These are phyloP conservation scores for Gynostemma pentaphyllum DNA, from an alignment of 306 rosid species.

Conservation along the genomic window DNA sequence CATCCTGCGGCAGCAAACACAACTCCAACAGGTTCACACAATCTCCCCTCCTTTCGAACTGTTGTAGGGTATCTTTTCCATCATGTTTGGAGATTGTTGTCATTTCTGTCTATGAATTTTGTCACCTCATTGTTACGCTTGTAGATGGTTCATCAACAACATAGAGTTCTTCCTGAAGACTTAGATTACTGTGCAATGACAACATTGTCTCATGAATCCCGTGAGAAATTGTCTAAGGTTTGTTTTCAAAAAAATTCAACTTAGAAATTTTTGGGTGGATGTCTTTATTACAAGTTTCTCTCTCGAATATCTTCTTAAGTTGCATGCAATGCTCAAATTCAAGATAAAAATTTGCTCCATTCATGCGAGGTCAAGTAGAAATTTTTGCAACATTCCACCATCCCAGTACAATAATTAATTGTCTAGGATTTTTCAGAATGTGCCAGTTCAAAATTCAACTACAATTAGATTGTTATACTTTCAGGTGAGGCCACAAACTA, in stretches of 20 bases:
- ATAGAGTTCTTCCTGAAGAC: constrained; percentile 73
- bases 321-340: not conserved
- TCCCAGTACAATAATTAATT: not conserved
- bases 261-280: not conserved
- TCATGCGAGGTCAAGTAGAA: not conserved
- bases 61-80: not conserved
- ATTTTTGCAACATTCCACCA: not conserved
- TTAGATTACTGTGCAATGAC: constrained; percentile 77
- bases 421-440: not conserved
- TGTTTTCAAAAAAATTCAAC: constrained; percentile 7
- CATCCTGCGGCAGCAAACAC: constrained; percentile 82
- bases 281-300: not conserved
- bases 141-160: constrained; percentile 80
- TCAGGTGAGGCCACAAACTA: constrained; percentile 60
- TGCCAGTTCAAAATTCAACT: not conserved
- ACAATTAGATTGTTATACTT: not conserved
- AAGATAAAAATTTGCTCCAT: not conserved
- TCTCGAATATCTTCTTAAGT: not conserved
- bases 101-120: not conserved
- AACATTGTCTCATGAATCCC: constrained; percentile 77
- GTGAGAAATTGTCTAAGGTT: constrained; percentile 91
- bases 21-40: constrained; percentile 65
- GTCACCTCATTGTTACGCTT: not conserved
- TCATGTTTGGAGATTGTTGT: too few species aligned
- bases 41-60: not conserved